Evolutionary conservation across 345 rosid genomes (phyloP).

Genomic region (Corymbia maculata): DNA sequence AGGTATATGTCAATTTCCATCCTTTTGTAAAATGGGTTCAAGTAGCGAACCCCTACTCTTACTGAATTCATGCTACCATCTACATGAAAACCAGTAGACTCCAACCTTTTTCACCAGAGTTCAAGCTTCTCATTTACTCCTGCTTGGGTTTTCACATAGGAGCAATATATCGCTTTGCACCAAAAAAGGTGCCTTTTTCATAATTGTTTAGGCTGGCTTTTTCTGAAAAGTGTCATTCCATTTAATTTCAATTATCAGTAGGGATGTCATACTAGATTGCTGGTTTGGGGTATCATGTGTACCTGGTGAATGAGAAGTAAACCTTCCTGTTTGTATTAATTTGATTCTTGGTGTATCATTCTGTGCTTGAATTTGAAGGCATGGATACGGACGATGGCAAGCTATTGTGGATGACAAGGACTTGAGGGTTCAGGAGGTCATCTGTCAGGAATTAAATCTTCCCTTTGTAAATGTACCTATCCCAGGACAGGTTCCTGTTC

Average conservation of each 20-base stretch:
- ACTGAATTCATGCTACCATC: neutral
- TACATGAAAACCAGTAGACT: neutral
- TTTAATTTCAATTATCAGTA: neutral
- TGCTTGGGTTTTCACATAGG: neutral
- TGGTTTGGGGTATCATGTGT: neutral
- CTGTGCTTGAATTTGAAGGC: conserved; percentile 37
- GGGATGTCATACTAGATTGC: neutral
- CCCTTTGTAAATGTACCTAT: conserved; percentile 60
- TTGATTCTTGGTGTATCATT: neutral
- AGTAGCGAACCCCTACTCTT: neutral
- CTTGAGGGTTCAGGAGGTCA: conserved; percentile 72
- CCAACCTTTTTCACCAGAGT: neutral
- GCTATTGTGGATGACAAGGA: conserved; percentile 96
- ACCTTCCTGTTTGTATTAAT: neutral
- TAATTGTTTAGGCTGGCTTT: neutral
- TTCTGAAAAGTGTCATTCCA: neutral
- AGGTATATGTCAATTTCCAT: neutral
- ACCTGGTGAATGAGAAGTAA: neutral
- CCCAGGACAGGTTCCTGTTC: conserved; percentile 57
- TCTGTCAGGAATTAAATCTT: conserved; percentile 85
- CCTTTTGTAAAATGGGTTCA: neutral
- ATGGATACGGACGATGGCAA: conserved; percentile 99
- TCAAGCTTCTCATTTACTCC: neutral
- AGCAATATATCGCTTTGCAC: neutral
- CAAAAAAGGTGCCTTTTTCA: neutral